These are phyloP conservation scores for Turritis glabra DNA, from an alignment of 345 rosid genomes.

Conservation along the genomic window DNA sequence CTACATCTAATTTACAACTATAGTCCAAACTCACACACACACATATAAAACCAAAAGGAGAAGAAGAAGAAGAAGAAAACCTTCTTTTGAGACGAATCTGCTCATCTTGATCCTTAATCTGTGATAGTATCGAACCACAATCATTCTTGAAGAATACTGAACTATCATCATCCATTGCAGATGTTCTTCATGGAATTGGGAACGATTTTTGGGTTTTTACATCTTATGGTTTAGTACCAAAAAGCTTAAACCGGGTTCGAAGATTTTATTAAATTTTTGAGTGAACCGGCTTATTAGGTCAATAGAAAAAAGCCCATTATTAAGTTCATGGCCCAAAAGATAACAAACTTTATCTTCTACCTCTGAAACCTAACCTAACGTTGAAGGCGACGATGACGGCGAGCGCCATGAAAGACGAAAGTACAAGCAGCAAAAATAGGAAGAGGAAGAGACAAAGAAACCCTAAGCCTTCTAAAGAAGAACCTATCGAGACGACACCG, in stretches of 20 bases:
- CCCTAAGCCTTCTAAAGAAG: constrained; percentile 29
- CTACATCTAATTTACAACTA: not conserved
- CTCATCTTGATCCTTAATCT: constrained; percentile 53
- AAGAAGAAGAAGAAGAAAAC: constrained; percentile 34
- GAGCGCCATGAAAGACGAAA: constrained; percentile 42
- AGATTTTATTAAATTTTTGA: not conserved
- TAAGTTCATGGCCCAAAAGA: not conserved
- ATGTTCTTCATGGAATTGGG: not conserved
- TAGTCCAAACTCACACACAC: not conserved
- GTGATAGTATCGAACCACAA: constrained; percentile 42
- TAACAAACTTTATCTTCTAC: constrained; percentile 15
- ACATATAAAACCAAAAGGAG: not conserved
- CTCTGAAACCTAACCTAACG: constrained; percentile 32
- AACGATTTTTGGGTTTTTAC: not conserved
- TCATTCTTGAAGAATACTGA: constrained; percentile 38
- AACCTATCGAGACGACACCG: not conserved
- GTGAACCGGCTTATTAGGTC: constrained; percentile 2
- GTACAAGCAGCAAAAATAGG: constrained; percentile 40
- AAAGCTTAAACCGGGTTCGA: not conserved
- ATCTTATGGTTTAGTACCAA: not conserved
- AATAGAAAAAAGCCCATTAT: not conserved
- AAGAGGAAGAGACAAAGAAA: constrained; percentile 57
- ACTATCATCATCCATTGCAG: constrained; percentile 21
- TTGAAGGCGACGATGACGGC: not conserved
- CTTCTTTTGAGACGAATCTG: constrained; percentile 61